Percentiles rank a stretch among this genome's conserved stretches.
These are phyloP conservation scores for Chaetomium cochliodes DNA, from an alignment of 495 filamentous ascomycete genomes.

Conservation along the genomic window DNA sequence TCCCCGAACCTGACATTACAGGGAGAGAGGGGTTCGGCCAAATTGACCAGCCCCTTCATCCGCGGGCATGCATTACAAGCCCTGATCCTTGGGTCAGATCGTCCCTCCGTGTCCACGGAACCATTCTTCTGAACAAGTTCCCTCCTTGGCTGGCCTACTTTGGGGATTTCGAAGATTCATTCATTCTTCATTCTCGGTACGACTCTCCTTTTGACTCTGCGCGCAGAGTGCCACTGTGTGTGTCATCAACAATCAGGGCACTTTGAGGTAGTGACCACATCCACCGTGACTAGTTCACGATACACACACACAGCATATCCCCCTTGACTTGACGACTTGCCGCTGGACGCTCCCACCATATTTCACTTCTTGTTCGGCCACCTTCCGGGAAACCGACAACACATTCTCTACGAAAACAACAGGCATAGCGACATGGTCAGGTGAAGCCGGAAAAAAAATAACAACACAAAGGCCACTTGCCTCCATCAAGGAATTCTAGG, in stretches of 20 bases:
- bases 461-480: background rate
- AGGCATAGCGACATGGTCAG: background rate
- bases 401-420: conserved; percentile 5
- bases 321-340: background rate
- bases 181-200: background rate
- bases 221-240: conserved; percentile 1
- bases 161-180: background rate
- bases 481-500: background rate
- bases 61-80: conserved; percentile 7
- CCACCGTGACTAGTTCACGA: background rate
- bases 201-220: conserved; percentile 1
- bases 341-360: conserved; percentile 10
- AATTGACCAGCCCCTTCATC: conserved; percentile 15
- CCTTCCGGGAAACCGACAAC: background rate
- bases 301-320: background rate
- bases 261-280: background rate
- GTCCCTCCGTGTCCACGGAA: background rate
- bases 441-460: background rate
- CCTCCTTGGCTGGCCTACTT: conserved; percentile 5
- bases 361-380: conserved; percentile 6
- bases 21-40: background rate
- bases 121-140: conserved; percentile 1
- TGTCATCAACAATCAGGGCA: conserved; percentile 2
- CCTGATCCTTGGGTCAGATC: conserved; percentile 16
- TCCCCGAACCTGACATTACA: background rate